Evolutionary conservation across 768 basidiomycete genomes (phyloP).

Genomic region (Peribolospora kevripleyi): DNA sequence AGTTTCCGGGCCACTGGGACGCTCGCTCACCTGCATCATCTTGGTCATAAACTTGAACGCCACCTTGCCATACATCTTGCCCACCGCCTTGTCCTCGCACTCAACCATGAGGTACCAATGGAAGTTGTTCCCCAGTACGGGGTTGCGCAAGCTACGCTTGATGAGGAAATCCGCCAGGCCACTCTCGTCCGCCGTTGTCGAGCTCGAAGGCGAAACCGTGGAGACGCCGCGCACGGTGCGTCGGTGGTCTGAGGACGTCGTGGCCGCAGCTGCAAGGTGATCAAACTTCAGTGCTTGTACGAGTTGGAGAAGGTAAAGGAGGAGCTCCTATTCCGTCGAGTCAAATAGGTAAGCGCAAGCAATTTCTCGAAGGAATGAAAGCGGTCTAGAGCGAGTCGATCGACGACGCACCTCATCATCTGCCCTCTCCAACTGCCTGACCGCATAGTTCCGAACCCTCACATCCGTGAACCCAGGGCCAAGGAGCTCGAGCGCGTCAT

Average conservation of each 20-base stretch:
- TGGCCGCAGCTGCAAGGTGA: slow-evolving; percentile 28
- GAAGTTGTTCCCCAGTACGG: slow-evolving; percentile 64
- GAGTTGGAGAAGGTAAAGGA: slow-evolving; percentile 77
- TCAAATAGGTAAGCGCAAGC: neutral
- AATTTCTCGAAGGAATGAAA: neutral
- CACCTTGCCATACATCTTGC: slow-evolving; percentile 80
- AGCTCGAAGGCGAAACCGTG: slow-evolving; percentile 25
- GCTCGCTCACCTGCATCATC: slow-evolving; percentile 45
- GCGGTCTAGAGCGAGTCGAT: too few relatives aligned
- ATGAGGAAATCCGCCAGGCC: slow-evolving; percentile 85
- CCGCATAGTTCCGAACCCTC: slow-evolving; percentile 78
- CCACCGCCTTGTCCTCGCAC: slow-evolving; percentile 55
- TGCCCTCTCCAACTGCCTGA: slow-evolving; percentile 64
- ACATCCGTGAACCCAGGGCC: slow-evolving; percentile 48
- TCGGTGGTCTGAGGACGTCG: neutral
- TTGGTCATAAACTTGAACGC: slow-evolving; percentile 74
- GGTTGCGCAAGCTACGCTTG: slow-evolving; percentile 53
- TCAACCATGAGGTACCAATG: slow-evolving; percentile 98
- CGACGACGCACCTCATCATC: slow-evolving; percentile 59
- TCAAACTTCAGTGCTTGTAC: slow-evolving; percentile 97
- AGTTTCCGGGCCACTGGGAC: neutral
- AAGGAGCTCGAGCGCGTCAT: slow-evolving; percentile 81
- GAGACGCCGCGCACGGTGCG: neutral
- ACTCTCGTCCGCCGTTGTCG: slow-evolving; percentile 32
- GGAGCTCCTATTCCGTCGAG: slow-evolving; percentile 41